phyloP scores from a whole-genome alignment of 1,284 basidiomycete species.

The Trichosporon faecale region DNA sequence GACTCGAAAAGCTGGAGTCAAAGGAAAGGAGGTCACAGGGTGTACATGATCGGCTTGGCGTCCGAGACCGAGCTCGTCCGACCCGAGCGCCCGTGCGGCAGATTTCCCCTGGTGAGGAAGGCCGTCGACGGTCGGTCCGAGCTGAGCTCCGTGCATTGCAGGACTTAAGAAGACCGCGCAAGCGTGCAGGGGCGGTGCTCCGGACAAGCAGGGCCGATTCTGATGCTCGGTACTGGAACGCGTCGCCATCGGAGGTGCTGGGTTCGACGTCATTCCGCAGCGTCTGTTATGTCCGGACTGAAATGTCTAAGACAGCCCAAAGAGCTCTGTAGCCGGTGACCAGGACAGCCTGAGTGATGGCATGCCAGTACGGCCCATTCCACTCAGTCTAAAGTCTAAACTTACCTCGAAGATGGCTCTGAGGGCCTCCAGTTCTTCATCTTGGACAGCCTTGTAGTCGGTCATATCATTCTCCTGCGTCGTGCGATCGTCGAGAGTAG shows the following conservation, averaged over 20 bases:
- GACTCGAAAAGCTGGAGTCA: neutral
- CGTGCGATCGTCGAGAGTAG: neutral
- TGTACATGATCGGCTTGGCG: neutral
- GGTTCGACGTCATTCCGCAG: neutral
- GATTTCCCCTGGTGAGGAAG: neutral
- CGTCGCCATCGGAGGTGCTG: neutral
- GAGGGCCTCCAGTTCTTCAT: conserved; percentile 49
- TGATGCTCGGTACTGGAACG: neutral
- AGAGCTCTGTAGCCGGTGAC: neutral
- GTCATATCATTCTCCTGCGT: neutral
- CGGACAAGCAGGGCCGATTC: neutral
- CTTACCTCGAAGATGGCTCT: conserved; percentile 44
- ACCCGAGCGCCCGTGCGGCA: conserved; percentile 1
- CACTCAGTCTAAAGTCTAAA: neutral
- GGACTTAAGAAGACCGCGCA: neutral
- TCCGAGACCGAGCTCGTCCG: neutral
- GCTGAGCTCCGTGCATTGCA: neutral
- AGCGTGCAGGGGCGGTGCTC: neutral
- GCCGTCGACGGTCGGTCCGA: neutral
- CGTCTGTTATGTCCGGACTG: neutral
- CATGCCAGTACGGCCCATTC: neutral
- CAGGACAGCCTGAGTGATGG: neutral
- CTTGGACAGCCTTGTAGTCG: conserved; percentile 38
- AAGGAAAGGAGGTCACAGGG: neutral
- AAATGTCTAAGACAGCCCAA: neutral